phyloP scores from a whole-genome alignment of 345 rosid species.

The Durio zibethinus region DNA sequence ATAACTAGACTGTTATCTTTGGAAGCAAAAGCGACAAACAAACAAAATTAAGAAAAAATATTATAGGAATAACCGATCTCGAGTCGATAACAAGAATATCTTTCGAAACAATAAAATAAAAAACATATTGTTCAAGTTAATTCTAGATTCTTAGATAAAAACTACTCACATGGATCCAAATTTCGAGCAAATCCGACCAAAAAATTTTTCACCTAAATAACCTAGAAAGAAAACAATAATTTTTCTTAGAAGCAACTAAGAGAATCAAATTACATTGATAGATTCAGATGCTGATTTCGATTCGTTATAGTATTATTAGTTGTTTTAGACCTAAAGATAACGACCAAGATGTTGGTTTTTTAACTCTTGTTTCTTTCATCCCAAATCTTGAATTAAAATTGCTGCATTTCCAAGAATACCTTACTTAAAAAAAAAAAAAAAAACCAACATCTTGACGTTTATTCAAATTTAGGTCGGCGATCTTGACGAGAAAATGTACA shows the following conservation, averaged over 20 bases:
- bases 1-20: not conserved
- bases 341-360: slow-evolving; percentile 24
- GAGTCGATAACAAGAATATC: not conserved
- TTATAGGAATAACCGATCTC: not conserved
- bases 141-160: not conserved
- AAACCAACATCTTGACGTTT: not conserved
- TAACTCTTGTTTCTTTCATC: slow-evolving; percentile 13
- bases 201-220: not conserved
- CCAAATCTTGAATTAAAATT: slow-evolving; percentile 4
- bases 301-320: not conserved
- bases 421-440: not conserved
- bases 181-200: not conserved
- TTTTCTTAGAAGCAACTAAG: not conserved
- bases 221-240: not conserved
- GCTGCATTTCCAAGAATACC: slow-evolving; percentile 27
- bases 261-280: not conserved
- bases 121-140: not conserved
- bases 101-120: not conserved
- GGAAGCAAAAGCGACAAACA: not conserved
- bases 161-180: not conserved
- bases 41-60: not conserved
- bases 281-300: not conserved
- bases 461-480: slow-evolving; percentile 16
- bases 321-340: slow-evolving; percentile 11
- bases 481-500: slow-evolving; percentile 2